Evolutionary conservation across 2,329 filamentous ascomycete species (phyloP).

Genomic region (Ophiostoma sp.): DNA sequence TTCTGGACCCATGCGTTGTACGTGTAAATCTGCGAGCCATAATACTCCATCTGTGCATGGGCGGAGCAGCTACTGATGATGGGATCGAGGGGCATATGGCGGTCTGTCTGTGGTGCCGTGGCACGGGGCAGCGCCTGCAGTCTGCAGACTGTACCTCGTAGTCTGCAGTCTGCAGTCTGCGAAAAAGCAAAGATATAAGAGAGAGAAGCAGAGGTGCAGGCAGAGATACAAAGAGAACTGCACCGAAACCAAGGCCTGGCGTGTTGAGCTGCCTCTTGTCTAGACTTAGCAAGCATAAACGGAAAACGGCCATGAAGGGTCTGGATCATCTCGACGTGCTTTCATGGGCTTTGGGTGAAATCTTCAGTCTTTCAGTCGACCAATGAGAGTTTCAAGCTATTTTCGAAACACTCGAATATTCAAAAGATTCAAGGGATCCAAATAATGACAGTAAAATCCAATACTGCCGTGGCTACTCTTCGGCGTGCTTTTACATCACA

Average conservation of each 20-base stretch:
- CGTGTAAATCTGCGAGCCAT: neutral
- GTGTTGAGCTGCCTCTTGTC: neutral
- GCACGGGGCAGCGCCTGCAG: neutral
- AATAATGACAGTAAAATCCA: too few relatives aligned
- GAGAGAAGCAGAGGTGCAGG: too few relatives aligned
- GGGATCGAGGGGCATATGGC: neutral
- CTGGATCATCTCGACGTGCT: neutral
- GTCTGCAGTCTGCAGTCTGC: neutral
- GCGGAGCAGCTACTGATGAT: neutral
- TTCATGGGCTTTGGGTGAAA: neutral
- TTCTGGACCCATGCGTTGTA: neutral
- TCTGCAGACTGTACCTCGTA: neutral
- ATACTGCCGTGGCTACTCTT: too few relatives aligned
- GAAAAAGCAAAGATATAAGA: too few relatives aligned
- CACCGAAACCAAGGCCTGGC: neutral
- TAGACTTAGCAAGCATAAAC: neutral
- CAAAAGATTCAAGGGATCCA: too few relatives aligned
- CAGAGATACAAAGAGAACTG: too few relatives aligned
- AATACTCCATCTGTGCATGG: slow-evolving; percentile 3
- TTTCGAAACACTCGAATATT: too few relatives aligned
- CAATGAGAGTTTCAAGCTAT: too few relatives aligned
- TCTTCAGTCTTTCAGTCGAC: too few relatives aligned
- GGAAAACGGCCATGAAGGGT: neutral
- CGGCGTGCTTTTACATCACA: neutral
- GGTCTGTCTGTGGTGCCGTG: slow-evolving; percentile 4